Conservation (phyloP, 345 rosid genomes). For the Salix arbutifolia region DNA sequence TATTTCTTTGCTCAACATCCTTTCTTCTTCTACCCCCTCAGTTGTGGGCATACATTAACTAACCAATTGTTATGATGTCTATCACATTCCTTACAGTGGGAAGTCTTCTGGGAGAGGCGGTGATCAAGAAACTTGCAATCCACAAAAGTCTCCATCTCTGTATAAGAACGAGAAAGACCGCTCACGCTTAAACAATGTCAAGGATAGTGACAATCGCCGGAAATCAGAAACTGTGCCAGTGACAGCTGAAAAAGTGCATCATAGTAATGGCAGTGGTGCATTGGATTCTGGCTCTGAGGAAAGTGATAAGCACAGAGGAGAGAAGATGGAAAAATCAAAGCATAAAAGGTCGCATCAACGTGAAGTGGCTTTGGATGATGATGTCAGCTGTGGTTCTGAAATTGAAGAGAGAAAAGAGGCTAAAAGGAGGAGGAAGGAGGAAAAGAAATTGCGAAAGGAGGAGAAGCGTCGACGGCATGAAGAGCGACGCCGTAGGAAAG, state of each 20-base stretch:
- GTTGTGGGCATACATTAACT: background rate
- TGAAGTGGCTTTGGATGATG: slow-evolving; percentile 55
- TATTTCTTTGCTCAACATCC: background rate
- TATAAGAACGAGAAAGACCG: slow-evolving; percentile 32
- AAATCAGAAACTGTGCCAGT: slow-evolving; percentile 27
- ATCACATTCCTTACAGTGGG: slow-evolving; percentile 43
- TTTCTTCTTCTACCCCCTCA: slow-evolving; percentile 9
- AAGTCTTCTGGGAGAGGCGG: slow-evolving; percentile 37
- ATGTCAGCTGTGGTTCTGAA: slow-evolving; percentile 60
- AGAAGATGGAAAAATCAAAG: slow-evolving; percentile 52
- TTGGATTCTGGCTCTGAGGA: slow-evolving; percentile 53
- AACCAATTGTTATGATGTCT: slow-evolving; percentile 12
- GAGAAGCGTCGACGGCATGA: slow-evolving; percentile 74
- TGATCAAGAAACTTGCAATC: slow-evolving; percentile 33
- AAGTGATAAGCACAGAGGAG: slow-evolving; percentile 37
- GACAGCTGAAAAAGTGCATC: slow-evolving; percentile 38
- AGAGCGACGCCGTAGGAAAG: slow-evolving; percentile 69
- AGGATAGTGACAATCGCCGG: slow-evolving; percentile 25
- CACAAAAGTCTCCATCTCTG: slow-evolving; percentile 35
- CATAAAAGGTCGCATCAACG: slow-evolving; percentile 53
- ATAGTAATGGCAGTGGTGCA: slow-evolving; percentile 35
- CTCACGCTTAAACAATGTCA: slow-evolving; percentile 25
- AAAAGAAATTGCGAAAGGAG: slow-evolving; percentile 75
- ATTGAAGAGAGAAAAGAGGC: slow-evolving; percentile 73
- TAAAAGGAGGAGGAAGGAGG: slow-evolving; percentile 84